Percentiles rank a stretch among this genome's conserved stretches.
These are phyloP conservation scores for Tetrahymena borealis DNA, from an alignment of 73 alveolate species.

Conservation along the genomic window DNA sequence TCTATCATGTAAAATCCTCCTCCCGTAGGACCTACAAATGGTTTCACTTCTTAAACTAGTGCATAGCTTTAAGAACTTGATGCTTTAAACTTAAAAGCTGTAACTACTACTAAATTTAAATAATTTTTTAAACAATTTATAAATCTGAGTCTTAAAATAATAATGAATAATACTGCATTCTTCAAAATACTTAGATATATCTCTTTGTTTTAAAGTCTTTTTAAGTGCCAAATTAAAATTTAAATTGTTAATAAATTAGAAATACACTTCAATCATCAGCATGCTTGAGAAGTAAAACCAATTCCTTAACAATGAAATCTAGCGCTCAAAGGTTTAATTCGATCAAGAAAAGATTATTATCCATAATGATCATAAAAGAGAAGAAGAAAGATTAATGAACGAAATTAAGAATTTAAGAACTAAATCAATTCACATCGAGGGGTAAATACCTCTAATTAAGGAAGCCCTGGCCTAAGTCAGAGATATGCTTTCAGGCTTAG, in stretches of 20 bases:
- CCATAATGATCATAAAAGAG: constrained; percentile 17
- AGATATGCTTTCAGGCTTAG: constrained; percentile 43
- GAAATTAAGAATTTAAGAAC: constrained; percentile 34
- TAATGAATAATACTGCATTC: no score
- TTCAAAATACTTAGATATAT: no score
- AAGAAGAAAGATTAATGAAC: constrained; percentile 20
- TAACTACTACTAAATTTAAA: neutral
- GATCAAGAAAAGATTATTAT: constrained; percentile 26
- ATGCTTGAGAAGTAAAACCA: constrained; percentile 27
- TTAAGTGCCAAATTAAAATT: neutral
- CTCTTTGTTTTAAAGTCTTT: neutral
- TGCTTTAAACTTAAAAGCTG: neutral
- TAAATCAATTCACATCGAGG: constrained; percentile 5
- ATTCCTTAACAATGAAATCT: constrained; percentile 24
- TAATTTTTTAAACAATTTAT: neutral
- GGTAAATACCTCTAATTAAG: constrained; percentile 27
- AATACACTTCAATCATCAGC: constrained; percentile 21
- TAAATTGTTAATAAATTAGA: constrained; percentile 1
- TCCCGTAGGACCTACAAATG: neutral
- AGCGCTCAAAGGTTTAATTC: constrained; percentile 7
- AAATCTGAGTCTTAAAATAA: no score
- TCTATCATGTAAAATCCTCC: neutral
- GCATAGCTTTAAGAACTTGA: neutral
- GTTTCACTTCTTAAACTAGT: neutral
- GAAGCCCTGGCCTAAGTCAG: constrained; percentile 43